Base-by-base conservation (phyloP, 2,329 filamentous ascomycete species). In the Fusarium sp. region DNA sequence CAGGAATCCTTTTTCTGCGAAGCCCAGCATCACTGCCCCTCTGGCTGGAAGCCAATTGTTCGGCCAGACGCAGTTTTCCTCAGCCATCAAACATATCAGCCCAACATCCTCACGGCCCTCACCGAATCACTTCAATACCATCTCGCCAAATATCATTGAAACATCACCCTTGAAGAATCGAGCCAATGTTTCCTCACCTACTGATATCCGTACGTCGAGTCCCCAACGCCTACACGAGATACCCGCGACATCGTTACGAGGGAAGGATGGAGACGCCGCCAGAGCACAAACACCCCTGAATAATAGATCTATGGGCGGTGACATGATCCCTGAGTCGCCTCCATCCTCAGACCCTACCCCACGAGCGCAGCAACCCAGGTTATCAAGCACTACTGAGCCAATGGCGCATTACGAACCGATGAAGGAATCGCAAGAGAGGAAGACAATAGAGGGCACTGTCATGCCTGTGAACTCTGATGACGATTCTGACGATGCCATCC, bases 101-200 rank as follows among this genome's bases (percentile, higher is more conserved):
- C 84, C 84, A 17, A 86, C 84, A 0, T 86, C 83, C 2, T 86
- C 84, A 1, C 77, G 84, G 10, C 84, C 84, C 0, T 87, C 84
- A 1, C 84, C 84, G 0, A 74, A 79, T 37, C 65, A 80, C 4
- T 78, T 82, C 21, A 76, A 82, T 46, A 73, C 76, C 1, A 79
- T 81, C 4, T 83, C 82, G 3, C 77, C 82, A 1, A 80, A 80
- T 38, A 71, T 73, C 3, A 68, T 76, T 3, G 73, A 76, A 59
- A 75, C 74, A 0, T 86, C 83, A 2, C 82, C 83, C 0, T 68
- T 84, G 2, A 84, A 83, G 66, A 75, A 80, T 32, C 77, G 80
- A 23, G 77, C 77, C 14, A 75, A 82, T 45, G 76, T 79, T 27
- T 79, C 80, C 0, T 82, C 80, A 0, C 80, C 82, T 3, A 75